Evolutionary conservation across 805 yeast genomes (phyloP).

Genomic region (Kazachstania viticola): DNA sequence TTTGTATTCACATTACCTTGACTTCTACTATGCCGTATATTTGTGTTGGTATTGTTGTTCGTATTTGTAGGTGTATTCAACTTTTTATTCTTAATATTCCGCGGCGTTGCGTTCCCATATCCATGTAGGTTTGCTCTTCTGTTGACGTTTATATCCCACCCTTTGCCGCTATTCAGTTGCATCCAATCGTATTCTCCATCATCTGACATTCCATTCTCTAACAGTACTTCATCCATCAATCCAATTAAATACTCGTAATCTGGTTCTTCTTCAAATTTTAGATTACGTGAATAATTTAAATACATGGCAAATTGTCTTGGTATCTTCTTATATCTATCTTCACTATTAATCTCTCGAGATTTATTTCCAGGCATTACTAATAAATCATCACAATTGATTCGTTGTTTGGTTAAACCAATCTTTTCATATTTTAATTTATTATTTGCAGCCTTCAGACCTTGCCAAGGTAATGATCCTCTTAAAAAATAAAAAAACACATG

Average conservation of each 20-base stretch:
- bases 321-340: too few relatives aligned
- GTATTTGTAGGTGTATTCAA: not conserved
- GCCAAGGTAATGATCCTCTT: conserved; percentile 96
- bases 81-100: conserved; percentile 8
- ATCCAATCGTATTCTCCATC: conserved; percentile 75
- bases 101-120: conserved; percentile 61
- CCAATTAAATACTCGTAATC: conserved; percentile 57
- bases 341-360: too few relatives aligned
- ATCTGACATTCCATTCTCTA: conserved; percentile 44
- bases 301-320: conserved; percentile 70
- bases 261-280: conserved; percentile 72
- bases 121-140: conserved; percentile 76
- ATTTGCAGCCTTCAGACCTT: conserved; percentile 95
- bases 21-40: conserved; percentile 4
- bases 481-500: conserved; percentile 93
- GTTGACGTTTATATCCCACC: conserved; percentile 69
- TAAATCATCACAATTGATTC: conserved; percentile 50
- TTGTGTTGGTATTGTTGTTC: conserved; percentile 1
- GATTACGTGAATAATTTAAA: conserved; percentile 51
- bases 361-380: conserved; percentile 33
- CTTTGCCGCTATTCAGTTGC: conserved; percentile 66
- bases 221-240: conserved; percentile 48
- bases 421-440: conserved; percentile 93
- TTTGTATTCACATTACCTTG: conserved; percentile 2
- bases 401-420: conserved; percentile 70